These are phyloP conservation scores for Ceratobasidium sp. DNA, from an alignment of 1,284 basidiomycete species.

Conservation along the genomic window DNA sequence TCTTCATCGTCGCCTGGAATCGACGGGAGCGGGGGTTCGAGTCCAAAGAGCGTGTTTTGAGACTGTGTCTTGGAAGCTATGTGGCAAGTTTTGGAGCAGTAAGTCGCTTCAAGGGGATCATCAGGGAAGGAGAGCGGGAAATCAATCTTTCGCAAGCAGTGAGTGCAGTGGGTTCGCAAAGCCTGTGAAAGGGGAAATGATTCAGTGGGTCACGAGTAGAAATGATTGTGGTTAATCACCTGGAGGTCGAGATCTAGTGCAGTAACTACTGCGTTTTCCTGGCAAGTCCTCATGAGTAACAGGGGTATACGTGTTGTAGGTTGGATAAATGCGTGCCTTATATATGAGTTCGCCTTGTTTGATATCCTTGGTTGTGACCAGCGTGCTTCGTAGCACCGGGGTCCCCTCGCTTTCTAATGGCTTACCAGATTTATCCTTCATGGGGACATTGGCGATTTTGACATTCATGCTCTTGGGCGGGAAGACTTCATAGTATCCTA, in stretches of 20 bases:
- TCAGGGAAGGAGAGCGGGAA: conserved; percentile 62
- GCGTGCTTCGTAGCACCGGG: conserved; percentile 64
- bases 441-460: conserved; percentile 64
- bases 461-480: conserved; percentile 78
- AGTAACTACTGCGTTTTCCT: conserved; percentile 80
- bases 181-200: conserved; percentile 57
- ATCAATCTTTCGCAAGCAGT: conserved; percentile 73
- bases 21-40: conserved; percentile 65
- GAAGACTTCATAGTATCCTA: conserved; percentile 81
- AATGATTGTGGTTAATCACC: conserved; percentile 25
- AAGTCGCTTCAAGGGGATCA: conserved; percentile 70
- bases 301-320: conserved; percentile 22
- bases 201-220: not conserved
- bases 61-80: conserved; percentile 68
- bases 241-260: conserved; percentile 75
- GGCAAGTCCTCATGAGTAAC: conserved; percentile 26
- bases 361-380: conserved; percentile 77
- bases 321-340: conserved; percentile 63
- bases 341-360: conserved; percentile 79
- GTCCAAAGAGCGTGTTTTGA: conserved; percentile 76
- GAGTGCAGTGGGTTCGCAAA: conserved; percentile 74
- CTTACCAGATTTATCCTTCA: conserved; percentile 53
- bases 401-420: conserved; percentile 53
- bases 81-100: conserved; percentile 79
- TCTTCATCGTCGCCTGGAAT: conserved; percentile 62